Evolutionary conservation across 2,329 filamentous ascomycete genomes (phyloP), one percentile per base, ranked within the genome.

Genomic region (Verticillium zaregamsianum): DNA sequence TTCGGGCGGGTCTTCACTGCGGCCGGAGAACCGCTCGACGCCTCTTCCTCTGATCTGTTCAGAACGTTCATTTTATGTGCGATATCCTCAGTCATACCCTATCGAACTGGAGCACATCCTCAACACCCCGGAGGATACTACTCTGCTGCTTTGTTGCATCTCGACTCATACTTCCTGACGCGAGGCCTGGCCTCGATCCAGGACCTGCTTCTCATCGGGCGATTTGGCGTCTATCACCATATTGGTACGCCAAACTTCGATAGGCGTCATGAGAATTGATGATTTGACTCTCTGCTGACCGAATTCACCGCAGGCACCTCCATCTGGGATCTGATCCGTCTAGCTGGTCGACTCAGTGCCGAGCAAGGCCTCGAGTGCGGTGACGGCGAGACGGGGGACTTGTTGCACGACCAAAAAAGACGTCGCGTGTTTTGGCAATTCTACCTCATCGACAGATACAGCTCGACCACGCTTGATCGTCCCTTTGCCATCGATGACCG

Each of bases 401-500:
- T 70, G 0, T 37, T 77, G 6, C 64, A 73, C 12, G 73, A 77
- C 33, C 77, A 79, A 55, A 68, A 75, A 15, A 70, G 68, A 37
- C 71, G 76, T 1, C 68, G 77, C 1, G 72, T 80, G 0, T 81
- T 80, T 63, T 80, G 78, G 78, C 71, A 77, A 45, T 77, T 74
- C 64, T 80, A 80, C 59, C 70, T 79, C n/a, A 73, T 79, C 15
- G 77, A 79, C 61, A 68, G 77, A 20, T 79, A 80, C 54, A 79
- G 74, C 62, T 80, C 78, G 2, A 73, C 72, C 0, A 76, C 75
- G 1, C 67, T 80, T 0, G 74, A 72, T 37, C 73, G 78, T 2
- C 77, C 77, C 0, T 78, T 77, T 61, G 74, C 77, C 0, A 76
- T 80, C 6, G 66, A 71, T 1, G 78, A 80, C 59, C 62, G 67